Evolutionary conservation across 352 stramenopile species (phyloP).

Genomic region (Phytophthora citrophthora): DNA sequence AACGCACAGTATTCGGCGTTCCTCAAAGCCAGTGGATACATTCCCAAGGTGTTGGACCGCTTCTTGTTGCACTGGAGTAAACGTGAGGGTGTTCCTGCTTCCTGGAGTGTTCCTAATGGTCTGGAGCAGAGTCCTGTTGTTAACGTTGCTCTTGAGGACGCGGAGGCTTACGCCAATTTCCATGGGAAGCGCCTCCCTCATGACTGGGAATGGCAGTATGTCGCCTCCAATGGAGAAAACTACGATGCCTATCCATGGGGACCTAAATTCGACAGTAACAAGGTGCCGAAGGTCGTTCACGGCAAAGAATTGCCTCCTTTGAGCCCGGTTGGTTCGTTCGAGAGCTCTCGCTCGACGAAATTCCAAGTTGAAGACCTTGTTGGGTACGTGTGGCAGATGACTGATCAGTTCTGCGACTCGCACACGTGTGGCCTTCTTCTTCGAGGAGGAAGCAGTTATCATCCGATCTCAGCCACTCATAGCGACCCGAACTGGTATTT

Average conservation of each 20-base stretch:
- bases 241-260: constrained; percentile 76
- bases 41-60: constrained; percentile 53
- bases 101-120: constrained; percentile 54
- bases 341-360: constrained; percentile 44
- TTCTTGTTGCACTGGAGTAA: constrained; percentile 82
- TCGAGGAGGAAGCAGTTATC: constrained; percentile 78
- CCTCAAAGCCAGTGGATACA: constrained; percentile 59
- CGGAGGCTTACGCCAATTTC: constrained; percentile 67
- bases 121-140: constrained; percentile 73
- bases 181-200: constrained; percentile 80
- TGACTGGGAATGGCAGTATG: constrained; percentile 90
- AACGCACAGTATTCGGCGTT: constrained; percentile 77
- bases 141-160: constrained; percentile 79
- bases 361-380: constrained; percentile 80
- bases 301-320: constrained; percentile 52
- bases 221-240: constrained; percentile 69
- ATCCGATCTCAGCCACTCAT: constrained; percentile 67
- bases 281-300: constrained; percentile 27
- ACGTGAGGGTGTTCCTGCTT: constrained; percentile 30
- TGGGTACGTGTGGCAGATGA: constrained; percentile 89
- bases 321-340: constrained; percentile 58
- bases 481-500: constrained; percentile 90
- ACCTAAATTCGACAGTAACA: constrained; percentile 34
- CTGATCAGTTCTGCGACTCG: constrained; percentile 79
- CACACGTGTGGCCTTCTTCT: constrained; percentile 85